These are phyloP conservation scores for Solanum megistacrolobum DNA, from an alignment of 257 asterid species.

Conservation along the genomic window DNA sequence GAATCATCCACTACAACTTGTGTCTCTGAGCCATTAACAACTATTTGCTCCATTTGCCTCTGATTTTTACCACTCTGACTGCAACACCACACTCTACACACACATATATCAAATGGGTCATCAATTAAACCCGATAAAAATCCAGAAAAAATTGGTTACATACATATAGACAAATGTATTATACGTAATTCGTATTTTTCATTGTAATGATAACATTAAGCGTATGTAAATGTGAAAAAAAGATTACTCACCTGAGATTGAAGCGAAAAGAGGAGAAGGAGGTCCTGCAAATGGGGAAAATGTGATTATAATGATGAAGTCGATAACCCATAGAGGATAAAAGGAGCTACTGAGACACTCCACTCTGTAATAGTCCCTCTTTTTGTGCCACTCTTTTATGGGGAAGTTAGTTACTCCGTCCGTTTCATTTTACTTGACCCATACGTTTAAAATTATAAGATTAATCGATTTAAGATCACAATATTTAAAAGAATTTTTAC, in stretches of 20 bases:
- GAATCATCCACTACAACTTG: slow-evolving; percentile 51
- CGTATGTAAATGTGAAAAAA: neutral
- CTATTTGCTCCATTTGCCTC: slow-evolving; percentile 50
- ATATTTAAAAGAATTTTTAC: too few species aligned
- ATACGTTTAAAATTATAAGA: too few species aligned
- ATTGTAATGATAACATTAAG: neutral
- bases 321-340: slow-evolving; percentile 22
- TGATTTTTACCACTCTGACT: slow-evolving; percentile 11
- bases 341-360: neutral
- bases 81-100: slow-evolving; percentile 18
- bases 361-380: neutral
- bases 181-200: neutral
- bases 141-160: neutral
- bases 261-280: slow-evolving; percentile 9
- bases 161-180: neutral
- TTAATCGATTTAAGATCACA: too few species aligned
- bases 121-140: neutral
- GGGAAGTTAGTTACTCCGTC: too few species aligned
- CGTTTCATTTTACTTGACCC: fast-evolving
- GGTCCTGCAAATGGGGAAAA: slow-evolving; percentile 8
- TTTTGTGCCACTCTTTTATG: neutral
- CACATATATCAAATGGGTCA: neutral
- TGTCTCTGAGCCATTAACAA: slow-evolving; percentile 46
- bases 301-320: slow-evolving; percentile 11
- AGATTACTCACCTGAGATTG: neutral